phyloP scores from a whole-genome alignment of 805 yeast genomes.

The Candida tammaniensis region DNA sequence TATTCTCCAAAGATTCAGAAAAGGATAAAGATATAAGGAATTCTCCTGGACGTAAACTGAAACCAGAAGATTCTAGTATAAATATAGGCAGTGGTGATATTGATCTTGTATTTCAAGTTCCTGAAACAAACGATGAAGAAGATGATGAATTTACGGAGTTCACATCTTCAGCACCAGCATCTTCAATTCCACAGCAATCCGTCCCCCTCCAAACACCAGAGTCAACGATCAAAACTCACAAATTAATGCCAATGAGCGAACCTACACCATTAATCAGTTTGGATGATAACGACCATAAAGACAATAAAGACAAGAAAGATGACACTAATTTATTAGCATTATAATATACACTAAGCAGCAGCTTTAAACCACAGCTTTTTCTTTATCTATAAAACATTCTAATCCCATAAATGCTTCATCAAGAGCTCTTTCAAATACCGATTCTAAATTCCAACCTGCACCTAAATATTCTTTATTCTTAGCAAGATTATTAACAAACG shows the following conservation, averaged over 20 bases:
- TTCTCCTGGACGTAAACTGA: no score
- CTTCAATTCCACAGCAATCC: no score
- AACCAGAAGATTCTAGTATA: neutral
- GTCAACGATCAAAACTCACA: conserved; percentile 8
- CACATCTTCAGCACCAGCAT: conserved; percentile 15
- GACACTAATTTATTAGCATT: conserved; percentile 1
- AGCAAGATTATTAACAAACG: conserved; percentile 47
- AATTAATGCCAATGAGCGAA: conserved; percentile 12
- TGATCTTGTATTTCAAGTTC: conserved; percentile 10
- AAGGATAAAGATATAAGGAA: no score
- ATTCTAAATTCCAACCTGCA: conserved; percentile 75
- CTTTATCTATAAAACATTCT: conserved; percentile 67
- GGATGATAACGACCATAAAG: conserved; percentile 1
- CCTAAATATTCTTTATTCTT: conserved; percentile 71
- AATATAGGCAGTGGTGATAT: conserved; percentile 10
- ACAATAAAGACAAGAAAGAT: conserved; percentile 2
- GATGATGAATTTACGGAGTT: conserved; percentile 24
- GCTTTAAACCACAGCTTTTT: conserved; percentile 8
- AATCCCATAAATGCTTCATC: conserved; percentile 90
- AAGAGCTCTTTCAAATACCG: conserved; percentile 70
- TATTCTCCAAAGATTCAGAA: no score
- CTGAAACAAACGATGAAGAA: conserved; percentile 2
- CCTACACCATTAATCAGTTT: conserved; percentile 15
- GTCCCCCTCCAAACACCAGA: conserved; percentile 1
- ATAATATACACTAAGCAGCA: neutral